These are phyloP conservation scores for Aaosphaeria pasadenensis DNA, from an alignment of 2,329 filamentous ascomycete species.

Conservation along the genomic window DNA sequence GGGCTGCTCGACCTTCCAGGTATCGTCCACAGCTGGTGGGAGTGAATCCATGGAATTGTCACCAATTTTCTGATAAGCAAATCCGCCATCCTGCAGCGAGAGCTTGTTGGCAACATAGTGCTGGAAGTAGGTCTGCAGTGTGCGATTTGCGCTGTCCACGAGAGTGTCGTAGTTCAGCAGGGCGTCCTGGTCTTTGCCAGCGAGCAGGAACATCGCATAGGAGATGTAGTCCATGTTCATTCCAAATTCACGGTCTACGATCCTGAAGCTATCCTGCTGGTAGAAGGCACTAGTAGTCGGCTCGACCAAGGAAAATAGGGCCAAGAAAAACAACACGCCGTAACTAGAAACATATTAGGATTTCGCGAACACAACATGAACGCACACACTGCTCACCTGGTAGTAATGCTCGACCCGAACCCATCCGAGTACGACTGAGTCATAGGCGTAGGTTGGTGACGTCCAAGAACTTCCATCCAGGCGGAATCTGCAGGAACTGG, in stretches of 20 bases:
- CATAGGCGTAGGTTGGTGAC: neutral
- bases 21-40: neutral
- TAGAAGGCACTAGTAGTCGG: neutral
- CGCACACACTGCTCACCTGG: no score
- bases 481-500: slow-evolving; percentile 1
- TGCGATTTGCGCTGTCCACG: slow-evolving; percentile 11
- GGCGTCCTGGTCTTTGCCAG: slow-evolving; percentile 12
- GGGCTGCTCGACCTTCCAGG: neutral
- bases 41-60: neutral
- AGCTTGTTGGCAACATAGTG: slow-evolving; percentile 8
- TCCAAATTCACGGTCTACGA: slow-evolving; percentile 3
- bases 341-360: neutral
- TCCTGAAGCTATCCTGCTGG: neutral
- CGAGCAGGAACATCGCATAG: slow-evolving; percentile 18
- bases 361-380: no score
- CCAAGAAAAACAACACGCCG: neutral
- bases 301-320: neutral
- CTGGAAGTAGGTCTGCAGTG: slow-evolving; percentile 30
- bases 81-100: neutral
- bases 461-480: slow-evolving; percentile 8
- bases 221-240: slow-evolving; percentile 27
- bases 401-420: no score
- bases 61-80: neutral
- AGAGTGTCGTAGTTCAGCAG: slow-evolving; percentile 13
- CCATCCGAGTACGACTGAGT: neutral